Base-by-base conservation (phyloP, 2,329 filamentous ascomycete species). In the Bipolaris oryzae region DNA sequence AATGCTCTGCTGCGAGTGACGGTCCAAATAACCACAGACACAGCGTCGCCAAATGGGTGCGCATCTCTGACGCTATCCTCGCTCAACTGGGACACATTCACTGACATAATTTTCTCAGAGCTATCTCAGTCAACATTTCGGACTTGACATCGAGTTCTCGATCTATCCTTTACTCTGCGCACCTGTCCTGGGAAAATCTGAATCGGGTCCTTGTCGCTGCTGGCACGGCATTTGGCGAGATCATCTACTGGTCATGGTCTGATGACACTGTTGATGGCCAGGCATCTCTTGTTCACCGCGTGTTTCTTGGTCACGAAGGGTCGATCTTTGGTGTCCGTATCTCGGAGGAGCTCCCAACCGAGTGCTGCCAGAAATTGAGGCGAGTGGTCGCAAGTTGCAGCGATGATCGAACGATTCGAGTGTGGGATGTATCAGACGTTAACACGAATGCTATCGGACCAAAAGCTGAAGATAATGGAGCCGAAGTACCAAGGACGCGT, bases 171-270 rank as follows among this genome's bases (percentile, higher is more conserved):
- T 99, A 96, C 75, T 91, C 92, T 15, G 94, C 92, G 5, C 86
- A 90, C 68, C 76, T 96, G 16, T 77, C 82, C 37, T 91, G 89
- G 83, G 76, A 87, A 7, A 81, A 82, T 6, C 51, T 75, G 5
- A 79, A 81, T 42, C 80, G 81, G 49, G 80, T 96, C 43, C 82
- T 97, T 18, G 85, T 97, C 48, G 91, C 92, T 6, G 90, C 90
- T 3, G 95, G 95, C 1, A 98, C 95, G 0, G 92, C 94, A 1
- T 98, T 98, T 76, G 95, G 95, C 3, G 93, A 98, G 74, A 90
- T 99, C 33, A 82, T 97, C 35, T 85, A 96, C 15, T 98, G 95
- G 95, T 90, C 88, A 62, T 92, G 86, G 65, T 77, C 79, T 44
- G 65, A 82, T n/a, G 60, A 63, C 2, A 25, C 54, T 28, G 44